Conservation (phyloP, 2,329 filamentous ascomycete genomes). For the Pseudocercospora macadamiae region DNA sequence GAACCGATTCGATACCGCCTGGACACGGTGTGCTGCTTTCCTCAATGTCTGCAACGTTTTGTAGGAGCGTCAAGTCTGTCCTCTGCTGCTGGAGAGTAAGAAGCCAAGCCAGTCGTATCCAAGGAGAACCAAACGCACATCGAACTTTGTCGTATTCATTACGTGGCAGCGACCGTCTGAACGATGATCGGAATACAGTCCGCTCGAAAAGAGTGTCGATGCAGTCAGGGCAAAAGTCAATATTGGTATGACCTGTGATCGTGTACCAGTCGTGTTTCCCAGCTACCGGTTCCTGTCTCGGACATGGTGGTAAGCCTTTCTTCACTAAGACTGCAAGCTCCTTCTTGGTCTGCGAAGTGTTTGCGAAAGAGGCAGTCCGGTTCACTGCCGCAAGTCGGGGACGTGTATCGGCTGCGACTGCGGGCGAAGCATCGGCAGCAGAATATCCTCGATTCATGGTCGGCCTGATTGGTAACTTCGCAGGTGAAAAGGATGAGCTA, state of each 20-base stretch:
- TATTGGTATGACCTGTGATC: conserved; percentile 67
- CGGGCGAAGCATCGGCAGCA: conserved; percentile 4
- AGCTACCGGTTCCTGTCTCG: conserved; percentile 63
- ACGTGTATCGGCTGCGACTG: conserved; percentile 8
- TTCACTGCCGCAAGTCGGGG: conserved; percentile 10
- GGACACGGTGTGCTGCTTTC: conserved; percentile 61
- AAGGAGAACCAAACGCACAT: conserved; percentile 81
- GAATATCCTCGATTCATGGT: conserved; percentile 16
- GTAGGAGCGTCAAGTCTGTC: conserved; percentile 69
- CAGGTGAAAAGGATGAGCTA: conserved; percentile 7
- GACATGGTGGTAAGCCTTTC: conserved; percentile 65
- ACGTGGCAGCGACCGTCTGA: conserved; percentile 64
- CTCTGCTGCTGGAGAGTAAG: conserved; percentile 72
- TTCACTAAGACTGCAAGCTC: conserved; percentile 53
- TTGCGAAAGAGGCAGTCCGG: conserved; percentile 27
- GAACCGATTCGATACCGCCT: conserved; percentile 57
- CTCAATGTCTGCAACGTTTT: conserved; percentile 67
- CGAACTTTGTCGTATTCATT: conserved; percentile 61
- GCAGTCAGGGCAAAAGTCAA: conserved; percentile 83
- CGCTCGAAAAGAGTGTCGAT: conserved; percentile 69
- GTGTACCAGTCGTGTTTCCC: conserved; percentile 81
- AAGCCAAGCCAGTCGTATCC: conserved; percentile 84
- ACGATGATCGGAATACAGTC: conserved; percentile 68
- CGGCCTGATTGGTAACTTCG: conserved; percentile 12
- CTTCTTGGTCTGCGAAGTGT: conserved; percentile 33